These are phyloP conservation scores for Benincasa hispida DNA, from an alignment of 306 rosid genomes.

Conservation along the genomic window DNA sequence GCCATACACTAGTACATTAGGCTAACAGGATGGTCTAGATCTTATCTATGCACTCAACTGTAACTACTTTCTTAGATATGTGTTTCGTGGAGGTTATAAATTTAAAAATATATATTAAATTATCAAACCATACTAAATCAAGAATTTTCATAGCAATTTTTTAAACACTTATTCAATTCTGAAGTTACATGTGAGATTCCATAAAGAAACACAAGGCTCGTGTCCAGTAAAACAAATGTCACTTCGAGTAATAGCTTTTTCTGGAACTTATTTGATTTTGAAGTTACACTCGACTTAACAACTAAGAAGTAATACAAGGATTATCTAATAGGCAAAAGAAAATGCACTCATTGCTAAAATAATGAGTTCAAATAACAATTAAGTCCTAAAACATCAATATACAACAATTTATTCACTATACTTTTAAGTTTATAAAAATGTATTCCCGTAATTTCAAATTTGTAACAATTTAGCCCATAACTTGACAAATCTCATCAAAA, in stretches of 20 bases:
- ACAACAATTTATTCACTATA: too few relatives aligned
- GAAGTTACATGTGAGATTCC: not conserved
- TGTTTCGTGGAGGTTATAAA: not conserved
- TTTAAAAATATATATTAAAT: not conserved
- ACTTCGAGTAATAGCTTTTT: not conserved
- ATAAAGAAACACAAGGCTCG: not conserved
- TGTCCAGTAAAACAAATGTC: not conserved
- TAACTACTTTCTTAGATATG: not conserved
- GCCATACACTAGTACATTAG: not conserved
- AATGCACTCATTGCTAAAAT: not conserved
- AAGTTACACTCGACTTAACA: not conserved
- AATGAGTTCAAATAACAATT: not conserved
- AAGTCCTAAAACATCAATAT: too few relatives aligned
- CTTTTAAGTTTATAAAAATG: too few relatives aligned
- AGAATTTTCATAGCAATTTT: not conserved
- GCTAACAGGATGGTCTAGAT: not conserved
- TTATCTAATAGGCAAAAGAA: not conserved
- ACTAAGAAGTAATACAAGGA: not conserved
- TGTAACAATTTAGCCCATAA: too few relatives aligned
- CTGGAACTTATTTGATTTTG: not conserved
- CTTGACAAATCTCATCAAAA: too few relatives aligned
- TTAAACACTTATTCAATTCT: not conserved
- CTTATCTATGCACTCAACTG: not conserved
- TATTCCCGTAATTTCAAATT: too few relatives aligned
- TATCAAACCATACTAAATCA: not conserved